A percentile compares a stretch with the other conserved stretches of the same genome.
Conservation (phyloP, 2,329 filamentous ascomycete species). For the Alternaria consortialis region DNA sequence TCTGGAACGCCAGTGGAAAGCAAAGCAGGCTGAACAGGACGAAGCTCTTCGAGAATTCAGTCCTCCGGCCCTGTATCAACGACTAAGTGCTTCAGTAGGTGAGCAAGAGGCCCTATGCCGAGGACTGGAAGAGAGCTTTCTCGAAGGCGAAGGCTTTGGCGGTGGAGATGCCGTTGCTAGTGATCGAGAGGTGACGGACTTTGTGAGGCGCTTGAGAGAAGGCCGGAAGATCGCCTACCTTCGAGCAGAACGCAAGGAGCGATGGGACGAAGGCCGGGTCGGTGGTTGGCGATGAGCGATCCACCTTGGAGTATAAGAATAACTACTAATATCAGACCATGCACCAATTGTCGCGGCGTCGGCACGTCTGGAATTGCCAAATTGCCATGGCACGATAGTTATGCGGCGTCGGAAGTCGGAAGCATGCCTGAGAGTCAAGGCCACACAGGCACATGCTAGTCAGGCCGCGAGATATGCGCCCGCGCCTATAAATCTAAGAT, state of each 20-base stretch:
- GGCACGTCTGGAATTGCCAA: background rate
- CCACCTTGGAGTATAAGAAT: background rate
- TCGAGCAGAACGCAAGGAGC: constrained; percentile 83
- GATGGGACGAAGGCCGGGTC: constrained; percentile 96
- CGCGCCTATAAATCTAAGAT: constrained; percentile 3
- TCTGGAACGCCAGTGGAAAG: constrained; percentile 89
- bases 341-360: background rate
- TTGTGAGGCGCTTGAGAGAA: constrained; percentile 82
- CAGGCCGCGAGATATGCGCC: constrained; percentile 6
- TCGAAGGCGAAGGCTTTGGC: constrained; percentile 66
- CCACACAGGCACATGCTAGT: constrained; percentile 1
- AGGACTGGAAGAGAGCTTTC: constrained; percentile 91
- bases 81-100: constrained; percentile 75
- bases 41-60: constrained; percentile 83
- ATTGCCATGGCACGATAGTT: constrained; percentile 4
- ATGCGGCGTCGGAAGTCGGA: constrained; percentile 7
- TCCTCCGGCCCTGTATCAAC: constrained; percentile 84
- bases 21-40: constrained; percentile 90
- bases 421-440: background rate
- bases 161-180: constrained; percentile 63
- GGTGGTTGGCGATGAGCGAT: constrained; percentile 78
- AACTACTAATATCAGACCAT: background rate
- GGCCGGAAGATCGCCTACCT: constrained; percentile 81
- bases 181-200: constrained; percentile 86
- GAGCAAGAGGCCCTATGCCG: constrained; percentile 85